These are phyloP conservation scores for Colletotrichum limetticola DNA, from an alignment of 2,329 filamentous ascomycete species.

Conservation along the genomic window DNA sequence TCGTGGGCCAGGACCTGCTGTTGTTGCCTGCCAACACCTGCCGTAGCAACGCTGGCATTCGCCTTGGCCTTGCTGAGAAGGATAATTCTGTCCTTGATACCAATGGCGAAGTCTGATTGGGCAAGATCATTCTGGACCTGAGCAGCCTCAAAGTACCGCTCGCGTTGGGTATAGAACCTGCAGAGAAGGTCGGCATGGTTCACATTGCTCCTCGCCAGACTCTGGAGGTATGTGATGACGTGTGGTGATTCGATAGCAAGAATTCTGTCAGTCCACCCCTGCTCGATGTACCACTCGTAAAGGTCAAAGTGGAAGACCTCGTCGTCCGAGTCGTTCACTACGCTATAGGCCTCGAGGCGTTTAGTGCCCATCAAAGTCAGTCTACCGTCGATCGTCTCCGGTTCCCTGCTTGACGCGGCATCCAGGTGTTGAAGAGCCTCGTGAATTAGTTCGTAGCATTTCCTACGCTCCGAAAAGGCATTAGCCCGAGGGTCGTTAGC, in stretches of 20 bases:
- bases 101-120: conserved; percentile 81
- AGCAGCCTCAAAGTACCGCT: conserved; percentile 87
- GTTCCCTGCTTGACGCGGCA: conserved; percentile 72
- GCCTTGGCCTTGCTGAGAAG: conserved; percentile 92
- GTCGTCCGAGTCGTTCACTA: conserved; percentile 88
- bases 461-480: conserved; percentile 76
- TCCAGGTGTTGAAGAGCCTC: conserved; percentile 84
- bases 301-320: conserved; percentile 95
- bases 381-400: conserved; percentile 81
- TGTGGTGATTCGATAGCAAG: conserved; percentile 86
- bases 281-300: conserved; percentile 96
- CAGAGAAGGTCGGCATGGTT: conserved; percentile 91
- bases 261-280: conserved; percentile 86
- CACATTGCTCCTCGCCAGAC: conserved; percentile 77
- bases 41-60: conserved; percentile 86
- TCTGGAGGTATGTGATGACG: conserved; percentile 86
- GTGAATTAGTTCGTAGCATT: conserved; percentile 90
- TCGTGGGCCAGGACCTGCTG: conserved; percentile 88
- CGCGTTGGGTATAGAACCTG: conserved; percentile 88
- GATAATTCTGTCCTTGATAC: conserved; percentile 87
- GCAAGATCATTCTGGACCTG: conserved; percentile 87
- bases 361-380: conserved; percentile 81
- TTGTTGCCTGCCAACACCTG: conserved; percentile 79
- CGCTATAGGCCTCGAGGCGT: conserved; percentile 86
- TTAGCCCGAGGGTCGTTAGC: conserved; percentile 74